These are phyloP conservation scores for Shiraia sp. DNA, from an alignment of 2,329 filamentous ascomycete species.

Conservation along the genomic window DNA sequence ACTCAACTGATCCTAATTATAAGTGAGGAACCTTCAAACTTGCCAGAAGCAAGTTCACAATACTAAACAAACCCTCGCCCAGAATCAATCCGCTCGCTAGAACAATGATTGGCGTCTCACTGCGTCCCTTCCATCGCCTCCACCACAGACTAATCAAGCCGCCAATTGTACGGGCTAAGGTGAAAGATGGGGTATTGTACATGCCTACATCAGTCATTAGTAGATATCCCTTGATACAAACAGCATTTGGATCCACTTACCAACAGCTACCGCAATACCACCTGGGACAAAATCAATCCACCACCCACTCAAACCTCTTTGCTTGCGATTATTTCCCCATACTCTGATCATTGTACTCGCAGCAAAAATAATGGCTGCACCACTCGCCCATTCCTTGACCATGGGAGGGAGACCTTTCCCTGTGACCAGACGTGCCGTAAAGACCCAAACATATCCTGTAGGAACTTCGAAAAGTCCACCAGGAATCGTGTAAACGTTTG, in stretches of 20 bases:
- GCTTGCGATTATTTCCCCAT: slow-evolving; percentile 37
- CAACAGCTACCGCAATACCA: slow-evolving; percentile 93
- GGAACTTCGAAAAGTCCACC: slow-evolving; percentile 91
- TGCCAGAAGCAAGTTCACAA: slow-evolving; percentile 83
- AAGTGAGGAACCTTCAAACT: slow-evolving; percentile 77
- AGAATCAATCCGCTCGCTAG: slow-evolving; percentile 87
- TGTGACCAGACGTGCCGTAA: slow-evolving; percentile 90
- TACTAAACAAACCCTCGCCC: slow-evolving; percentile 71
- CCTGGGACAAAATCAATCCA: slow-evolving; percentile 84
- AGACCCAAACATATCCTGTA: slow-evolving; percentile 96
- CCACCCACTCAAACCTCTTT: slow-evolving; percentile 41
- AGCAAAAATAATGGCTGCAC: slow-evolving; percentile 75
- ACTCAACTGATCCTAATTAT: slow-evolving; percentile 1
- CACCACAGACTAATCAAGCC: slow-evolving; percentile 51
- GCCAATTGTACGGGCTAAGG: slow-evolving; percentile 81
- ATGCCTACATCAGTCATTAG: slow-evolving; percentile 64
- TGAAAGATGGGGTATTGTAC: slow-evolving; percentile 98
- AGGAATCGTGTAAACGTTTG: slow-evolving; percentile 84
- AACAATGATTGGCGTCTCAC: slow-evolving; percentile 82
- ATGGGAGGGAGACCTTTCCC: slow-evolving; percentile 84
- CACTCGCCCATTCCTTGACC: slow-evolving; percentile 78
- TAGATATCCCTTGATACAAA: background rate
- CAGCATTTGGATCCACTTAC: slow-evolving; percentile 53
- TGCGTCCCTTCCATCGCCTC: slow-evolving; percentile 34
- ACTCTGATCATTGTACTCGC: slow-evolving; percentile 70